Evolutionary conservation across 1,284 basidiomycete genomes (phyloP).

Genomic region (Filobasidium uniguttulatum): DNA sequence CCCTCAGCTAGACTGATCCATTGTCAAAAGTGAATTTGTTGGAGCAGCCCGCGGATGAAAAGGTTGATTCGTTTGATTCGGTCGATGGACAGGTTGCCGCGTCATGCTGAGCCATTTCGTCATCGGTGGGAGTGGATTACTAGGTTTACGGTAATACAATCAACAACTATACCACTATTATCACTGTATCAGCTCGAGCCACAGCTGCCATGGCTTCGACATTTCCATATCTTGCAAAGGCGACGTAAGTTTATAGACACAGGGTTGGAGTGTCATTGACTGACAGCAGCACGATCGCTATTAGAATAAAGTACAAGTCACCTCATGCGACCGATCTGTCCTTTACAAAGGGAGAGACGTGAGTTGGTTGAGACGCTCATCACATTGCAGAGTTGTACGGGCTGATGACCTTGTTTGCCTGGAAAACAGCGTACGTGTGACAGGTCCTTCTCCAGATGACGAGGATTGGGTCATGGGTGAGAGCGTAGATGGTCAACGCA

Average conservation of each 20-base stretch:
- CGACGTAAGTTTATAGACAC: slow-evolving; percentile 25
- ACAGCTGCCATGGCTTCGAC: slow-evolving; percentile 20
- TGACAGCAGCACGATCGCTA: background rate
- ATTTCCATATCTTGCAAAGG: slow-evolving; percentile 32
- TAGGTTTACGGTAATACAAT: too few species aligned
- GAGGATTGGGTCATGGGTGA: slow-evolving; percentile 37
- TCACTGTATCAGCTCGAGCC: too few species aligned
- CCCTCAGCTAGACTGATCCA: too few species aligned
- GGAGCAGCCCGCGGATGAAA: too few species aligned
- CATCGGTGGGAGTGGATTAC: too few species aligned
- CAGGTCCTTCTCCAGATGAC: slow-evolving; percentile 31
- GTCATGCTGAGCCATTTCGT: too few species aligned
- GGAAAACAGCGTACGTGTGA: slow-evolving; percentile 30
- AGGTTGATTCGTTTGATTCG: too few species aligned
- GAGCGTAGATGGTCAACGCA: slow-evolving; percentile 29
- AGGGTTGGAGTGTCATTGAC: background rate
- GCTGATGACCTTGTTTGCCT: background rate
- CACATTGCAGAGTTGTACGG: background rate
- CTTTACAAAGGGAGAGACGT: slow-evolving; percentile 37
- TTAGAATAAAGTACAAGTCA: slow-evolving; percentile 35
- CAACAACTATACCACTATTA: too few species aligned
- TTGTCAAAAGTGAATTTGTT: too few species aligned
- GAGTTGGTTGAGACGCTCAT: slow-evolving; percentile 15
- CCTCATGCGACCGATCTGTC: slow-evolving; percentile 36
- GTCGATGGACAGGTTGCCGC: too few species aligned